phyloP scores from a whole-genome alignment of 257 asterid species.

The Ballota nigra region DNA sequence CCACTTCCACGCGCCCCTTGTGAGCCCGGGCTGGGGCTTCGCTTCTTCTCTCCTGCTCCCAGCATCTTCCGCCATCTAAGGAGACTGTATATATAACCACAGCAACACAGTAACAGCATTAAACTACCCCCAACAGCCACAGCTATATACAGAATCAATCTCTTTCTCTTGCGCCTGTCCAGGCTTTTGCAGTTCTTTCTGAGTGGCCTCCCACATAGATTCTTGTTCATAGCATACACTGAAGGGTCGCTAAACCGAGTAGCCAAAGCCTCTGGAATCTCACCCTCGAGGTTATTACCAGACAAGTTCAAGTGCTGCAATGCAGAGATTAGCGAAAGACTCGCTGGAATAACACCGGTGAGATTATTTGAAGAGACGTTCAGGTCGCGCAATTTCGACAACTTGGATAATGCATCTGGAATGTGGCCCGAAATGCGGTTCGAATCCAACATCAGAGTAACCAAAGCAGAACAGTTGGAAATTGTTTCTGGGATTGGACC shows the following conservation, averaged over 20 bases:
- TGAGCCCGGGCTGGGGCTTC: slow-evolving; percentile 71
- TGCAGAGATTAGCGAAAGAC: slow-evolving; percentile 43
- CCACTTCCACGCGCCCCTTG: slow-evolving; percentile 71
- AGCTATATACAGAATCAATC: slow-evolving; percentile 51
- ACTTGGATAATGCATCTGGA: slow-evolving; percentile 47
- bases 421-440: slow-evolving; percentile 60
- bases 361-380: slow-evolving; percentile 61
- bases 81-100: slow-evolving; percentile 58
- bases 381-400: slow-evolving; percentile 39
- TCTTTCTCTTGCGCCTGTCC: slow-evolving; percentile 43
- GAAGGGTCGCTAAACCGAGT: slow-evolving; percentile 65
- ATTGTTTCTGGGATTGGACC: slow-evolving; percentile 57
- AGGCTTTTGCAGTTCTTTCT: slow-evolving; percentile 36
- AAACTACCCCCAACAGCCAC: slow-evolving; percentile 63
- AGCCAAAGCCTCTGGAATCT: slow-evolving; percentile 64
- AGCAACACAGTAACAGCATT: slow-evolving; percentile 51
- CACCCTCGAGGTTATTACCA: slow-evolving; percentile 62
- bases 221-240: slow-evolving; percentile 45
- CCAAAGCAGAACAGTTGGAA: slow-evolving; percentile 58
- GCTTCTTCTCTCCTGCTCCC: slow-evolving; percentile 62
- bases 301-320: slow-evolving; percentile 57
- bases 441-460: slow-evolving; percentile 44
- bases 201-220: slow-evolving; percentile 69
- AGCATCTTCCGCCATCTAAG: slow-evolving; percentile 63
- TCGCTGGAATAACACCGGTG: slow-evolving; percentile 57